Percentiles rank a stretch among this genome's conserved stretches.
Conservation (phyloP, 257 asterid species). For the Voacanga thouarsii region DNA sequence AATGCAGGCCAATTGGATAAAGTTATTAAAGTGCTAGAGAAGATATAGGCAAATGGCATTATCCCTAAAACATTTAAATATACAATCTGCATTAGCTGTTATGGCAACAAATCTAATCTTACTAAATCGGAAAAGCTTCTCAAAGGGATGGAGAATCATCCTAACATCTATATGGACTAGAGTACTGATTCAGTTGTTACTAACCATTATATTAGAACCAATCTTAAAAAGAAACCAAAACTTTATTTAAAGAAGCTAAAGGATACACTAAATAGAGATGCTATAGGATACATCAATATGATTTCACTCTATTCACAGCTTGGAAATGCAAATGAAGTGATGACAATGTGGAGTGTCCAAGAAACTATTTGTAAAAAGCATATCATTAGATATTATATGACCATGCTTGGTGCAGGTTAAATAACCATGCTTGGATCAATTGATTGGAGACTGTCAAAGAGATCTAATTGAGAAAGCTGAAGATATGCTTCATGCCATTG, state of each 20-base stretch:
- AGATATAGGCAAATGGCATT: conserved; percentile 48
- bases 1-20: conserved; percentile 42
- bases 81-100: conserved; percentile 48
- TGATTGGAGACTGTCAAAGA: conserved; percentile 56
- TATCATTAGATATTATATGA: conserved; percentile 52
- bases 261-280: conserved; percentile 37
- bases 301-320: conserved; percentile 52
- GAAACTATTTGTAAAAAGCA: conserved; percentile 50
- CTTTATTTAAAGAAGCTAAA: conserved; percentile 47
- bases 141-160: conserved; percentile 41
- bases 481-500: conserved; percentile 32
- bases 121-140: conserved; percentile 50
- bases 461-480: conserved; percentile 46
- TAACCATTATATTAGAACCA: conserved; percentile 37
- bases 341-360: conserved; percentile 54
- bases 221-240: conserved; percentile 40
- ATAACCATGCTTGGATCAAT: conserved; percentile 53
- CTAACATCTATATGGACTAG: conserved; percentile 44
- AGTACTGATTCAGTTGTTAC: conserved; percentile 46
- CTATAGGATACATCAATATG: conserved; percentile 53
- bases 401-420: conserved; percentile 46
- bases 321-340: conserved; percentile 44
- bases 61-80: conserved; percentile 53
- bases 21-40: conserved; percentile 40
- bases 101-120: conserved; percentile 47